Evolutionary conservation across 345 rosid genomes (phyloP), one percentile per base, ranked within the genome.

Genomic region (Barbarea vulgaris): DNA sequence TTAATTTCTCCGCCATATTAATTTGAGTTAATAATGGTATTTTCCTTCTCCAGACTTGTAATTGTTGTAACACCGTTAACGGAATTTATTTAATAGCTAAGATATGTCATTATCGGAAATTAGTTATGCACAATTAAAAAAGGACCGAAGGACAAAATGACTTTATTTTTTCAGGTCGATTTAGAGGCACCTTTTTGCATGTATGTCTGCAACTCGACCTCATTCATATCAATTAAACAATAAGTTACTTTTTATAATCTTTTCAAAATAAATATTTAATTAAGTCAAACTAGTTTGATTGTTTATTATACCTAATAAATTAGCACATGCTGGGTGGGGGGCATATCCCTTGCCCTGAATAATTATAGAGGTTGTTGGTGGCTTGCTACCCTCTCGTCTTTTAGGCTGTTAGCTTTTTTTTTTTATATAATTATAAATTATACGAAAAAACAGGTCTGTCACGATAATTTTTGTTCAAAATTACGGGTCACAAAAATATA

Each of bases 101-200:
- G 69, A 62, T 33, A 22, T 17, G 67, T 67, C 72, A 21, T 57
- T 59, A 14, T 59, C 78, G 31, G 27, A 8, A 47, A 36, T 73
- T 54, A 74, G n/a, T 10, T 41, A 41, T 22, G 47, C 55, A 67
- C 57, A 13, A 48, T 66, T 7, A 54, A 47, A 74, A 54, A 55
- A 15, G 37, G 48, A 54, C 19, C 0, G 18, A 21, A 66, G 33
- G 61, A 67, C 73, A 75, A 75, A 14, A 33, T 64, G 72, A 58
- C 44, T n/a, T 75, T 17, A 59, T 37, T 19, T 36, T 36, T 67
- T 67, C 78, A 58, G 61, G 79, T 75, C 67, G 73, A 47, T 58
- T 48, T 47, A 27, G 53, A 67, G 73, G 73, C 65, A 65, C 66
- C 72, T 74, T 65, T 65, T 74, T 53, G 58, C 72, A 65, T 55